Evolutionary conservation across 225 moss, liverwort and hornwort genomes (phyloP).

Genomic region (Ulota crispa): DNA sequence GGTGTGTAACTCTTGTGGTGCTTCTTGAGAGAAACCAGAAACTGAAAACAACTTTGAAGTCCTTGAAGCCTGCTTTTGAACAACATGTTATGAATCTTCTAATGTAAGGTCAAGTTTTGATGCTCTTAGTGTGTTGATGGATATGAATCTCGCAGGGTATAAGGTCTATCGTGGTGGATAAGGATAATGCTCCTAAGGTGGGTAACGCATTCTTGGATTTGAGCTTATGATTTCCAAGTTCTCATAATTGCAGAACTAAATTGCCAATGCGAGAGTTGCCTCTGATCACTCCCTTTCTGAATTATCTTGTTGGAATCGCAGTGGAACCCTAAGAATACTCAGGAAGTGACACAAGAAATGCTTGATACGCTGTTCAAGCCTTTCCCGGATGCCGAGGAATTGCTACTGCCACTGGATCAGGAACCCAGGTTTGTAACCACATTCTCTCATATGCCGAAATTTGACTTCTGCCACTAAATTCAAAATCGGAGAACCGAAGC

Average conservation of each 20-base stretch:
- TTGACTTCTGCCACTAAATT: background rate
- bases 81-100: too few relatives aligned
- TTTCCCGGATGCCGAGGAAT: slow-evolving; percentile 41
- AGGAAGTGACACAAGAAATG: slow-evolving; percentile 42
- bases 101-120: too few relatives aligned
- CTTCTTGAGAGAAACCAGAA: too few relatives aligned
- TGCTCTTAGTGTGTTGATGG: background rate
- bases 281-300: background rate
- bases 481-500: background rate
- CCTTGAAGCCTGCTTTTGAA: too few relatives aligned
- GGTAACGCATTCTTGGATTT: background rate
- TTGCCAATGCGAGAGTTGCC: background rate
- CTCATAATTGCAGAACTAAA: background rate
- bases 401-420: slow-evolving; percentile 34
- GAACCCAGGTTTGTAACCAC: slow-evolving; percentile 37
- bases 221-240: background rate
- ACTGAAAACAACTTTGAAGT: too few relatives aligned
- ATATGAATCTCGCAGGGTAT: slow-evolving; percentile 70
- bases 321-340: slow-evolving; percentile 52
- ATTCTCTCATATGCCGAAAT: background rate
- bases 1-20: too few relatives aligned
- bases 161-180: slow-evolving; percentile 83
- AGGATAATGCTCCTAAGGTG: slow-evolving; percentile 90
- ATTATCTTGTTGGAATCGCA: slow-evolving; percentile 20
- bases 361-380: slow-evolving; percentile 50